These are phyloP conservation scores for Xenoacremonium recifei DNA, from an alignment of 2,329 filamentous ascomycete genomes.

Conservation along the genomic window DNA sequence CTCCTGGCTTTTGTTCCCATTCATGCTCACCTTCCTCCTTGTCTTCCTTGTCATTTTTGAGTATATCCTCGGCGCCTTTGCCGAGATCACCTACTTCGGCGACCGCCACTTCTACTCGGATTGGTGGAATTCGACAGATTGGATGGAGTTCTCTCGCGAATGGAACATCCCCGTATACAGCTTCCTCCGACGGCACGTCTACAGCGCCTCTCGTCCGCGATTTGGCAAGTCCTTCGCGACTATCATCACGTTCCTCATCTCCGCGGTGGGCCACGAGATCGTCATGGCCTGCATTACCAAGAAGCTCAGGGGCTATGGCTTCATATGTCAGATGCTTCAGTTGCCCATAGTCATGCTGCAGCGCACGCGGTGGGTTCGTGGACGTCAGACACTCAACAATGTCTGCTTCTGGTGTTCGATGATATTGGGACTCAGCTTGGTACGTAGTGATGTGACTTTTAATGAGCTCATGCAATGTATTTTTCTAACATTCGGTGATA, in stretches of 20 bases:
- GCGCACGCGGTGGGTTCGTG: slow-evolving; percentile 72
- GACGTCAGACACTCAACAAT: slow-evolving; percentile 78
- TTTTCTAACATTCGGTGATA: too few relatives aligned
- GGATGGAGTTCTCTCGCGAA: slow-evolving; percentile 93
- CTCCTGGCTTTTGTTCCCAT: slow-evolving; percentile 89
- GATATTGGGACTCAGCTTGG: slow-evolving; percentile 80
- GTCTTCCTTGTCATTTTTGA: slow-evolving; percentile 99
- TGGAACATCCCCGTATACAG: slow-evolving; percentile 99
- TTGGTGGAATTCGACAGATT: slow-evolving; percentile 78
- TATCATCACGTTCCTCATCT: slow-evolving; percentile 87
- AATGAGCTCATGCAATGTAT: too few relatives aligned
- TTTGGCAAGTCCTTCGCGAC: slow-evolving; percentile 79
- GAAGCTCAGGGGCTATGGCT: slow-evolving; percentile 92
- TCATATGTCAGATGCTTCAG: slow-evolving; percentile 94
- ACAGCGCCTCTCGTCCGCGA: slow-evolving; percentile 74
- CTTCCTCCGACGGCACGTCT: slow-evolving; percentile 93
- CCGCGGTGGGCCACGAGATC: slow-evolving; percentile 85
- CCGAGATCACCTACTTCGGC: slow-evolving; percentile 89
- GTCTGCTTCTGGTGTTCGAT: slow-evolving; percentile 90
- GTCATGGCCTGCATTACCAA: slow-evolving; percentile 98
- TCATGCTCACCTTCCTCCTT: slow-evolving; percentile 92
- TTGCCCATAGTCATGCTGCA: slow-evolving; percentile 93
- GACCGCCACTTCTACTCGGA: slow-evolving; percentile 90
- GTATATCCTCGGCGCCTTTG: slow-evolving; percentile 90
- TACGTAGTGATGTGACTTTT: slow-evolving; percentile 44